Percentiles rank a stretch among this genome's conserved stretches.
These are phyloP conservation scores for Fusarium sp. DNA, from an alignment of 2,329 filamentous ascomycete genomes.

Conservation along the genomic window DNA sequence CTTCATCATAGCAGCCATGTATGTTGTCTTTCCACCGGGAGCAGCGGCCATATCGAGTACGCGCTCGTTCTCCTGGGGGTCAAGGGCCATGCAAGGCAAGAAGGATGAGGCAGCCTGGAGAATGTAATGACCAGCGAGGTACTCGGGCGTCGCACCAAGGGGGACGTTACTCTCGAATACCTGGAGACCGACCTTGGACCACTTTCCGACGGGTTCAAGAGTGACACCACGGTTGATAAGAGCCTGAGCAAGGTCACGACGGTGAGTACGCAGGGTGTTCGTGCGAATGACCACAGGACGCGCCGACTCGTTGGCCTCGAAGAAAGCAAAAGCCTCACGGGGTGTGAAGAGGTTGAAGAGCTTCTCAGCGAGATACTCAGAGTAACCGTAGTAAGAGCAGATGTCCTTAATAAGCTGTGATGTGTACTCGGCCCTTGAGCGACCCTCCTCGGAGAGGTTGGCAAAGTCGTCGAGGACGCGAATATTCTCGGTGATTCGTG, in stretches of 20 bases:
- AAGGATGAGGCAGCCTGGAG: constrained; percentile 97
- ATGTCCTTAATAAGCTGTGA: constrained; percentile 89
- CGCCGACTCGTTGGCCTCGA: constrained; percentile 97
- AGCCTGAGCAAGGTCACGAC: constrained; percentile 87
- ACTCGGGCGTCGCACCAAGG: constrained; percentile 95
- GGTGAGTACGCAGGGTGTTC: constrained; percentile 87
- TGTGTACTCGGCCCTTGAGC: constrained; percentile 90
- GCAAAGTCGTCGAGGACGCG: constrained; percentile 91
- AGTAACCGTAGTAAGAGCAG: constrained; percentile 97
- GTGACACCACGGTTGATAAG: constrained; percentile 97
- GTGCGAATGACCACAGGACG: constrained; percentile 96
- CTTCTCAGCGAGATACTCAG: constrained; percentile 93
- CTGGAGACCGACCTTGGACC: constrained; percentile 97
- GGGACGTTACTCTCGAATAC: constrained; percentile 90
- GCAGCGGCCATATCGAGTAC: constrained; percentile 95
- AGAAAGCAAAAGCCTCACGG: constrained; percentile 95
- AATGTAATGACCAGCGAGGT: constrained; percentile 97
- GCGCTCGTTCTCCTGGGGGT: constrained; percentile 91
- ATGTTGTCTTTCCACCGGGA: constrained; percentile 95
- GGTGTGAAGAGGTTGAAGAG: constrained; percentile 93
- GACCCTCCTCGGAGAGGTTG: constrained; percentile 81
- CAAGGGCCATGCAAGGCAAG: constrained; percentile 96
- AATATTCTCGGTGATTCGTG: constrained; percentile 91
- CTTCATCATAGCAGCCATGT: constrained; percentile 95
- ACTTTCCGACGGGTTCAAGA: constrained; percentile 96